These are phyloP conservation scores for Penicillium sp. DNA, from an alignment of 2,329 filamentous ascomycete genomes.

Conservation along the genomic window DNA sequence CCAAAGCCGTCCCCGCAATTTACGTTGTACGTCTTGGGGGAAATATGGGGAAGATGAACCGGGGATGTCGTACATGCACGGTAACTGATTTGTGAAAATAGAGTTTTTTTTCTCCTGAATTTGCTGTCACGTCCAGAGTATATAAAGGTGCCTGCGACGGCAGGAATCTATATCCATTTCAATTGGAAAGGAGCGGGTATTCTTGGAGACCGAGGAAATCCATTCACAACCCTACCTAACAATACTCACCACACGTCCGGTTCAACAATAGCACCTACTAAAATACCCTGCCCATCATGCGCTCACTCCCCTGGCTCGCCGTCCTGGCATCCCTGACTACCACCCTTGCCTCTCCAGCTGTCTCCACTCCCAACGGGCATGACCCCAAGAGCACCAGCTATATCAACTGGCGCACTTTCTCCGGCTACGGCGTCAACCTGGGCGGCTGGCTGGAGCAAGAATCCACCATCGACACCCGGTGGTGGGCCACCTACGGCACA, in stretches of 20 bases:
- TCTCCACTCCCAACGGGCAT: background rate
- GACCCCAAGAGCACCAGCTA: constrained; percentile 5
- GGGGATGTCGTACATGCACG: background rate
- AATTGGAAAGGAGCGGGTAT: too few species aligned
- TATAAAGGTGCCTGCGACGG: background rate
- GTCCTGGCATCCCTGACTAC: background rate
- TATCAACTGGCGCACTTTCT: constrained; percentile 23
- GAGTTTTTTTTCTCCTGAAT: background rate
- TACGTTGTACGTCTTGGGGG: background rate
- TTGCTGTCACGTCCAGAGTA: background rate
- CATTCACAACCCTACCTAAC: background rate
- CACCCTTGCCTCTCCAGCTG: background rate
- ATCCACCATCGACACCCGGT: constrained; percentile 25
- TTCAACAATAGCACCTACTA: background rate
- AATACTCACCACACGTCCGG: background rate
- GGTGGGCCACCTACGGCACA: constrained; percentile 23
- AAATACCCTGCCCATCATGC: background rate
- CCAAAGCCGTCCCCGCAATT: background rate
- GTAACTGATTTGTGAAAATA: background rate
- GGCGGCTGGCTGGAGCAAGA: constrained; percentile 31
- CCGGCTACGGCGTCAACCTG: constrained; percentile 25
- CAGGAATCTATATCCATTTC: background rate
- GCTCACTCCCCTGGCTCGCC: constrained; percentile 1
- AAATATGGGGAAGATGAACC: background rate
- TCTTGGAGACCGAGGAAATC: background rate